These are phyloP conservation scores for Suillus lakei DNA, from an alignment of 768 basidiomycete genomes.

Conservation along the genomic window DNA sequence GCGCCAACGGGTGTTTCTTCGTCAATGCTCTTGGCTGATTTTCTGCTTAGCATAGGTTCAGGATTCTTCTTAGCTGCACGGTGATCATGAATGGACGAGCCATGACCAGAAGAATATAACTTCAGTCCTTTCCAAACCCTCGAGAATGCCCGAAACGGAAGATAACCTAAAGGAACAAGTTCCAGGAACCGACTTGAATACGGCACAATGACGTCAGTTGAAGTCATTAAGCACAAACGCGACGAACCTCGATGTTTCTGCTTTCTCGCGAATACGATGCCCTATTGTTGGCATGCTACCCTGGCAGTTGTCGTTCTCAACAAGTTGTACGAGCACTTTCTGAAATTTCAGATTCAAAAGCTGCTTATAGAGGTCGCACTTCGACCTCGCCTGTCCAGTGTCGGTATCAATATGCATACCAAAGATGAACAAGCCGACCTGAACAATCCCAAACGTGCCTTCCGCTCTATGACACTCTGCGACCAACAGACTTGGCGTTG, in stretches of 20 bases:
- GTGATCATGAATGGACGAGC: constrained; percentile 11
- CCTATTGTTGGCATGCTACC: constrained; percentile 72
- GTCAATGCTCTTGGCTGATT: constrained; percentile 41
- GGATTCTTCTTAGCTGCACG: constrained; percentile 7
- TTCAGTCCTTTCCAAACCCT: constrained; percentile 63
- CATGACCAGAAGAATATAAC: constrained; percentile 40
- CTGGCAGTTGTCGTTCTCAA: constrained; percentile 78
- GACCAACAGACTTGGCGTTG: constrained; percentile 83
- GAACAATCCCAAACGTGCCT: constrained; percentile 81
- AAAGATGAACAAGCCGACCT: constrained; percentile 50
- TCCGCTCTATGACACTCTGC: constrained; percentile 78
- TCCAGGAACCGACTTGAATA: constrained; percentile 26
- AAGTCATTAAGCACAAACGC: background rate
- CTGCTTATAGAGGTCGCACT: constrained; percentile 84
- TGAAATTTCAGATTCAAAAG: constrained; percentile 73
- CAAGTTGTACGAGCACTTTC: constrained; percentile 62
- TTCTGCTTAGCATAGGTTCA: constrained; percentile 13
- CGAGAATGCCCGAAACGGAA: constrained; percentile 44
- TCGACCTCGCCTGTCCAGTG: constrained; percentile 70
- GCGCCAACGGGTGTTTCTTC: constrained; percentile 59
- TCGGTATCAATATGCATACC: constrained; percentile 13
- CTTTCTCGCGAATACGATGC: constrained; percentile 57
- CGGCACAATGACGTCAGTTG: constrained; percentile 13
- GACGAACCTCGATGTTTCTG: constrained; percentile 48
- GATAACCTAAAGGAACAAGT: constrained; percentile 35